phyloP scores from a whole-genome alignment of 768 basidiomycete genomes.

The Suillus hirtellus region DNA sequence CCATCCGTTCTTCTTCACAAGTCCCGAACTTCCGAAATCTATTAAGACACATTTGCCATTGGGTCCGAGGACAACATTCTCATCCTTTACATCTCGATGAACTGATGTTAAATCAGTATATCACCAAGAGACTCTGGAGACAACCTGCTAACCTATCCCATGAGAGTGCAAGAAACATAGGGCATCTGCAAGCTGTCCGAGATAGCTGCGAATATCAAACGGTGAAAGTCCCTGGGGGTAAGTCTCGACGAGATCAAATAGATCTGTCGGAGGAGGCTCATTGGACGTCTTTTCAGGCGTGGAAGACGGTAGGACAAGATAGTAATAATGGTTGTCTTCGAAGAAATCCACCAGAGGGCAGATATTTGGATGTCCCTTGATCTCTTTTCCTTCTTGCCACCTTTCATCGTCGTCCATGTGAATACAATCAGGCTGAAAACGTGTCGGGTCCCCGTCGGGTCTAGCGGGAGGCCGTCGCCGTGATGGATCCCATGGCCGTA shows the following conservation, averaged over 20 bases:
- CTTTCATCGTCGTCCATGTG: constrained; percentile 26
- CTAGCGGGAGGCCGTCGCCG: constrained; percentile 37
- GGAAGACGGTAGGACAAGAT: constrained; percentile 83
- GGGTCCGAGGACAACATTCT: constrained; percentile 86
- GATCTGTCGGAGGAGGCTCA: constrained; percentile 67
- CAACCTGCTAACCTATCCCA: constrained; percentile 71
- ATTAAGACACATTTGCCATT: constrained; percentile 87
- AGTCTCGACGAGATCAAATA: constrained; percentile 93
- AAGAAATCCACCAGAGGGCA: constrained; percentile 95
- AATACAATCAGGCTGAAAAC: neutral
- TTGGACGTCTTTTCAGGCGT: constrained; percentile 57
- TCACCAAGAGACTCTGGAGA: constrained; percentile 4
- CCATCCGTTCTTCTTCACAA: constrained; percentile 83
- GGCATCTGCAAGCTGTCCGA: constrained; percentile 94
- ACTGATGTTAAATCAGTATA: constrained; percentile 44
- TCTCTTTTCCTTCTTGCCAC: constrained; percentile 70
- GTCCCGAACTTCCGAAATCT: constrained; percentile 93
- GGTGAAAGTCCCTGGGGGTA: constrained; percentile 85
- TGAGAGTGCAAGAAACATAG: constrained; percentile 84
- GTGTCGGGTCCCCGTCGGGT: constrained; percentile 14
- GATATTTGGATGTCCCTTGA: constrained; percentile 93
- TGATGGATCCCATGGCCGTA: constrained; percentile 82
- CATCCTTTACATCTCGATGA: constrained; percentile 98
- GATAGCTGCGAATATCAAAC: constrained; percentile 71
- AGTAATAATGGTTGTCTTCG: constrained; percentile 95